Conservation (phyloP, 768 basidiomycete genomes). For the Agaricus subrufescens region DNA sequence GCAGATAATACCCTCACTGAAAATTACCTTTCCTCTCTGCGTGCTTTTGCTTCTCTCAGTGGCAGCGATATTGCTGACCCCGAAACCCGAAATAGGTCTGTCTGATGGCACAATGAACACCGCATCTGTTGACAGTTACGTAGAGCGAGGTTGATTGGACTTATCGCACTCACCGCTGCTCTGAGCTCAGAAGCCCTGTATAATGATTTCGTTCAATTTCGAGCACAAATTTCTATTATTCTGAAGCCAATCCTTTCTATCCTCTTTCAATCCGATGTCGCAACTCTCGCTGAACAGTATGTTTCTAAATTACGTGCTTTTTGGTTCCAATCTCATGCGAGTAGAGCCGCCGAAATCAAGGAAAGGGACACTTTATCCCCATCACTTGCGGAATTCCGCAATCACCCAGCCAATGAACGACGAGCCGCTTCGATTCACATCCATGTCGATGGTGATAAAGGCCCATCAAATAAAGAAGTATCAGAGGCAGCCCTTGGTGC, state of each 20-base stretch:
- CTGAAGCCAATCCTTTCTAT: constrained; percentile 68
- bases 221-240: constrained; percentile 64
- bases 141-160: constrained; percentile 81
- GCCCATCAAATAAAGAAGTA: constrained; percentile 72
- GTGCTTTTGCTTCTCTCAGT: constrained; percentile 61
- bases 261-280: constrained; percentile 57
- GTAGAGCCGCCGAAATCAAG: constrained; percentile 58
- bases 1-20: constrained; percentile 66
- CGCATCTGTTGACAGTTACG: constrained; percentile 7
- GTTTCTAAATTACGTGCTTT: constrained; percentile 20
- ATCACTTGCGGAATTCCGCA: constrained; percentile 81
- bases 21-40: constrained; percentile 66
- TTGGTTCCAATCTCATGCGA: constrained; percentile 4
- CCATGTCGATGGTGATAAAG: constrained; percentile 85
- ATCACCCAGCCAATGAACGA: constrained; percentile 71
- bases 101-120: background rate
- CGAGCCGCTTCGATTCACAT: constrained; percentile 87
- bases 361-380: constrained; percentile 63
- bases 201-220: constrained; percentile 66
- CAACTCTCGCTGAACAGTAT: constrained; percentile 65
- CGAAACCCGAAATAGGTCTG: constrained; percentile 73
- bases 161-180: constrained; percentile 77
- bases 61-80: constrained; percentile 48
- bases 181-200: constrained; percentile 84
- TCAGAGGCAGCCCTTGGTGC: constrained; percentile 69